Evolutionary conservation across 768 basidiomycete species (phyloP).

Genomic region (Tylopilus sp.): DNA sequence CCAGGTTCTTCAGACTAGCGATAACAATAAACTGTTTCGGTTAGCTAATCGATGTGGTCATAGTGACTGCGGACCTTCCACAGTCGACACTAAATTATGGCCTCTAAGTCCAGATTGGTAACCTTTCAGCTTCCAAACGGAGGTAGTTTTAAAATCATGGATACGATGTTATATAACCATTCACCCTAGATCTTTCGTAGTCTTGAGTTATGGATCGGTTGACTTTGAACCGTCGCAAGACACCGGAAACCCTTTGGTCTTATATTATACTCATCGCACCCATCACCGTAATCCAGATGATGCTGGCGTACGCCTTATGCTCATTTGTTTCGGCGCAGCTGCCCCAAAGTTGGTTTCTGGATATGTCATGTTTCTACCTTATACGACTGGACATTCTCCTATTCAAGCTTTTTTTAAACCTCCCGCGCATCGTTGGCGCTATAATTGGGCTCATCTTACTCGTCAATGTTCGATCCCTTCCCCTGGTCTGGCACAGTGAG

Average conservation of each 20-base stretch:
- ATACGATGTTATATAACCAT: background rate
- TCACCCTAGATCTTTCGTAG: too few species aligned
- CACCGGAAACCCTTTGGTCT: too few species aligned
- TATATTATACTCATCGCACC: background rate
- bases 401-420: background rate
- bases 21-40: too few species aligned
- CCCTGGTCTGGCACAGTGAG: slow-evolving; percentile 16
- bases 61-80: too few species aligned
- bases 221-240: background rate
- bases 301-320: slow-evolving; percentile 3
- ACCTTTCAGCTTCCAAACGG: background rate
- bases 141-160: background rate
- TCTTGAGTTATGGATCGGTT: background rate
- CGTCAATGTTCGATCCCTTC: slow-evolving; percentile 12
- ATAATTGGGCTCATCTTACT: slow-evolving; percentile 8
- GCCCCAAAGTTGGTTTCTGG: background rate
- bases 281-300: background rate
- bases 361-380: background rate
- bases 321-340: slow-evolving; percentile 1
- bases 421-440: background rate
- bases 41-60: too few species aligned
- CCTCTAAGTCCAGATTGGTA: too few species aligned
- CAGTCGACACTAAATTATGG: too few species aligned
- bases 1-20: too few species aligned
- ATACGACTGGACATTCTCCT: background rate